phyloP scores from a whole-genome alignment of 2,329 filamentous ascomycete species.

The Aspergillus cejpii region DNA sequence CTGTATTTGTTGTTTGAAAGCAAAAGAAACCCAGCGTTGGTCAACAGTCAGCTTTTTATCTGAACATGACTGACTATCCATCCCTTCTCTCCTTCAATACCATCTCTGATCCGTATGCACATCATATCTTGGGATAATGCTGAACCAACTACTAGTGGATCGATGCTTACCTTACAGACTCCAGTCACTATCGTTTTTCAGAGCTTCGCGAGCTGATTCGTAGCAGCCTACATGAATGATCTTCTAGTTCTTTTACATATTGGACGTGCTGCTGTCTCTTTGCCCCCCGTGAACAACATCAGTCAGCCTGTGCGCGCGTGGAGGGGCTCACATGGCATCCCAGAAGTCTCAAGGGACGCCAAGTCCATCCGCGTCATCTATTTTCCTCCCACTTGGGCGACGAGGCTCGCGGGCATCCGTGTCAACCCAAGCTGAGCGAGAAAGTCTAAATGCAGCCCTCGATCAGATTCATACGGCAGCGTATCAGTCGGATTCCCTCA shows the following conservation, averaged over 20 bases:
- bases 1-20: conserved; percentile 4
- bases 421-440: conserved; percentile 57
- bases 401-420: conserved; percentile 48
- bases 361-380: conserved; percentile 42
- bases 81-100: neutral
- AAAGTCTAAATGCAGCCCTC: conserved; percentile 68
- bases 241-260: conserved; percentile 10
- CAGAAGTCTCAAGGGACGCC: conserved; percentile 33
- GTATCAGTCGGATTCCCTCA: conserved; percentile 76
- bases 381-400: conserved; percentile 41
- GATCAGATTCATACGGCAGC: conserved; percentile 84
- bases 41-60: neutral
- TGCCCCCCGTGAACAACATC: neutral
- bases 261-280: neutral
- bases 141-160: conserved; percentile 9
- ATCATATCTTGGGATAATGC: conserved; percentile 11
- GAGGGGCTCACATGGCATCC: conserved; percentile 29
- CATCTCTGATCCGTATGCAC: neutral
- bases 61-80: neutral
- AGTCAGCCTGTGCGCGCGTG: conserved; percentile 7
- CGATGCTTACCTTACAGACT: conserved; percentile 11
- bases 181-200: conserved; percentile 1
- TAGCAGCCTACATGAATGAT: conserved; percentile 5
- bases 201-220: conserved; percentile 15
- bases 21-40: neutral